These are phyloP conservation scores for Myochromella boudieri DNA, from an alignment of 768 basidiomycete genomes.

Conservation along the genomic window DNA sequence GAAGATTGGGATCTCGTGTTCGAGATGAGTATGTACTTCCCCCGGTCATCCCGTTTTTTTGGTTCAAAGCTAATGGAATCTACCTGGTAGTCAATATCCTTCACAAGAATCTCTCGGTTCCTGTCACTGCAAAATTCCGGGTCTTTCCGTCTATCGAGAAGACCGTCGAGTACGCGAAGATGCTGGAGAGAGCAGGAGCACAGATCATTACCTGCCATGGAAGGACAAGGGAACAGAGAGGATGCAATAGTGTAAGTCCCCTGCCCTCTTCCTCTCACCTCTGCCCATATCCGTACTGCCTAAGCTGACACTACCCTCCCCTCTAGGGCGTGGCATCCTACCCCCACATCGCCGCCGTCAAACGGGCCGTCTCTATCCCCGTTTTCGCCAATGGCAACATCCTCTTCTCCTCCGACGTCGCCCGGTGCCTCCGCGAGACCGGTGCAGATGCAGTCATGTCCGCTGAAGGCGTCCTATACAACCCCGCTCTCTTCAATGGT, in stretches of 20 bases:
- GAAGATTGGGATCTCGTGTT: conserved; percentile 94
- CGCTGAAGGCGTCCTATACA: conserved; percentile 93
- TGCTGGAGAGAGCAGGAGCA: conserved; percentile 94
- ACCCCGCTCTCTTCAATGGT: conserved; percentile 73
- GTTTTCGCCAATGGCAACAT: conserved; percentile 98
- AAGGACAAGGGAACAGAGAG: conserved; percentile 87
- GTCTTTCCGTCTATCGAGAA: conserved; percentile 83
- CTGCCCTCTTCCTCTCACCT: conserved; percentile 1
- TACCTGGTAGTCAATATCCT: conserved; percentile 71
- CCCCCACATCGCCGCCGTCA: conserved; percentile 88
- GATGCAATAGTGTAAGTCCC: conserved; percentile 64
- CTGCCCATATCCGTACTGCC: background rate
- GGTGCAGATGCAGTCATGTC: conserved; percentile 93
- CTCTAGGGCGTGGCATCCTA: conserved; percentile 83
- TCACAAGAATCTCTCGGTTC: conserved; percentile 81
- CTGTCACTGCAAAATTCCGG: conserved; percentile 96
- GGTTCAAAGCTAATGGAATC: background rate
- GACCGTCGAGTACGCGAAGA: conserved; percentile 92
- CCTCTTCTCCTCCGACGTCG: conserved; percentile 82
- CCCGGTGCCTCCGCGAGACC: conserved; percentile 75
- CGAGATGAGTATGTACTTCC: conserved; percentile 57
- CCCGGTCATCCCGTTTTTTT: background rate
- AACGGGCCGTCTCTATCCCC: conserved; percentile 84
- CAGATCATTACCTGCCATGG: conserved; percentile 96
- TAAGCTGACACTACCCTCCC: background rate